Evolutionary conservation across 2,329 filamentous ascomycete genomes (phyloP), one percentile per base, ranked within the genome.

Genomic region (Alternaria viburni): DNA sequence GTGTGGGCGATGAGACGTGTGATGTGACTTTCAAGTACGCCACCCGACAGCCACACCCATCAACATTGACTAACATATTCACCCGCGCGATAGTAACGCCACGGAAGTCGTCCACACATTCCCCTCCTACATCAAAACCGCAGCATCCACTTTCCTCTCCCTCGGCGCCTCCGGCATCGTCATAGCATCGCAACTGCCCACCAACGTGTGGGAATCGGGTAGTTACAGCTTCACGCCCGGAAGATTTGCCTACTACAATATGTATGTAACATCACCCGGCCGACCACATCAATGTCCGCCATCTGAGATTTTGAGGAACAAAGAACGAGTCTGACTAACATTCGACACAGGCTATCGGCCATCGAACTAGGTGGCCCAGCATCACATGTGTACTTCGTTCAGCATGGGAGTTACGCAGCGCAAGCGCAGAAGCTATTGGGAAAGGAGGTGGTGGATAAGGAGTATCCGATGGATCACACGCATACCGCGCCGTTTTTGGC

Each of bases 71-170:
- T 32, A 21, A 32, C 3, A 4, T 15, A 1, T 10, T 9, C 15
- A 21, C 21, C 10, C n/a, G 4, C 17, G 12, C 28, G 23, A 51
- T 65, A 77, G 64, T 64, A 83, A 83, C 12, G 79, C 79, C 4
- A 66, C 76, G 2, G 86, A 89, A 72, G 85, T 83, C 0, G 87
- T 90, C 6, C 81, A 87, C 50, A 90, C 88, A 0, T 90, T 87
- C 74, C 83, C 85, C 4, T 82, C 83, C 10, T 90, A 90, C 74
- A 72, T 89, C 50, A 83, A 84, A 61, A 83, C 86, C 56, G 88
- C 88, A 0, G 81, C 87, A 5, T 80, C 79, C 28, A 76, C 81
- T 26, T 85, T 88, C 69, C 80, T 82, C 9, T 78, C 76, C n/a
- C 85, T 86, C 69, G 88, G 88, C 0, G 88, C 72, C 6, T 67